phyloP scores from a whole-genome alignment of 345 rosid species.

The Moringa oleifera region DNA sequence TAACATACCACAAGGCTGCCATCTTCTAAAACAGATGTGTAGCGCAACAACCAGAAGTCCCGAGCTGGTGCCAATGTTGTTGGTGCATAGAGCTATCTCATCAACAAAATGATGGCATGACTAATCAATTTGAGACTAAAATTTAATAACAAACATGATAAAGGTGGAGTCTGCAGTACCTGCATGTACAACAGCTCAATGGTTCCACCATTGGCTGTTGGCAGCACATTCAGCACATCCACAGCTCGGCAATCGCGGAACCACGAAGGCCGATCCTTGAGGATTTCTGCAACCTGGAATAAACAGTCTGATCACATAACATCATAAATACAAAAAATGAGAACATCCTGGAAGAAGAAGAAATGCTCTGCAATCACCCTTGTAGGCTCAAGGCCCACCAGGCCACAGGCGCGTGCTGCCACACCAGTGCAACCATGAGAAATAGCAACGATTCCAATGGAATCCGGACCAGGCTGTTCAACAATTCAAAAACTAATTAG shows the following conservation, averaged over 20 bases:
- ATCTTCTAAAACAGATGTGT: conserved; percentile 94
- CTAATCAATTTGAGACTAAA: neutral
- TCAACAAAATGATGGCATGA: conserved; percentile 1
- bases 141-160: neutral
- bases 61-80: conserved; percentile 99
- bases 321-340: neutral
- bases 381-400: conserved; percentile 98
- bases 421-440: conserved; percentile 99
- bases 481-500: neutral
- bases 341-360: neutral
- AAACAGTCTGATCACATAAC: neutral
- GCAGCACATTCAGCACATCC: conserved; percentile 95
- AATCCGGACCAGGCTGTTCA: conserved; percentile 99
- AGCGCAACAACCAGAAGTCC: conserved; percentile 96
- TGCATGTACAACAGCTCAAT: conserved; percentile 99
- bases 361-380: conserved; percentile 55
- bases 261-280: conserved; percentile 99
- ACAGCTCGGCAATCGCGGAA: conserved; percentile 99
- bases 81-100: conserved; percentile 85
- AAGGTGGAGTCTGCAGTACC: conserved; percentile 31
- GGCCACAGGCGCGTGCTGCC: conserved; percentile 99
- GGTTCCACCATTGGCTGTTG: conserved; percentile 99
- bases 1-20: conserved; percentile 93
- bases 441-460: conserved; percentile 99
- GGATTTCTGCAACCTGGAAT: conserved; percentile 93